A percentile compares a stretch with the other conserved stretches of the same genome.
Conservation (phyloP, 495 filamentous ascomycete genomes). For the Sordaria brevicollis region DNA sequence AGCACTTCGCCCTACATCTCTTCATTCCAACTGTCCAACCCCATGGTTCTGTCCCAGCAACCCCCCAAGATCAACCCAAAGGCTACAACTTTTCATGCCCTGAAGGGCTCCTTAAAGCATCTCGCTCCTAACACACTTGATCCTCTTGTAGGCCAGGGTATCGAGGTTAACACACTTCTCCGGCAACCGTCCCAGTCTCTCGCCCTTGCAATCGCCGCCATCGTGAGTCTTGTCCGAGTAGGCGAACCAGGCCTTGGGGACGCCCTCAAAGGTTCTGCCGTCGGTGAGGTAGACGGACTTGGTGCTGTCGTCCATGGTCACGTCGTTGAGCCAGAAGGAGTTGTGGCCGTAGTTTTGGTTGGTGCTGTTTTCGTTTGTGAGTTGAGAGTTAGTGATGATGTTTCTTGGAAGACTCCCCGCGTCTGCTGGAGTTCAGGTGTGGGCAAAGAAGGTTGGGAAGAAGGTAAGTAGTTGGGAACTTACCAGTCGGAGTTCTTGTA, state of each 20-base stretch:
- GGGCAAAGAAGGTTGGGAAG: background rate
- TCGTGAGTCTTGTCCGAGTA: background rate
- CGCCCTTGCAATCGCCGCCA: background rate
- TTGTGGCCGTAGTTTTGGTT: background rate
- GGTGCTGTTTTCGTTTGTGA: background rate
- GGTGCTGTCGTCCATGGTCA: background rate
- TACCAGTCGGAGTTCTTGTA: background rate
- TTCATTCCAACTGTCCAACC: too few relatives aligned
- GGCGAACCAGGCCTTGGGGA: background rate
- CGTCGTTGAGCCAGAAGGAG: background rate
- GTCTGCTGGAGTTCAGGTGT: too few relatives aligned
- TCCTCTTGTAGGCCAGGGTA: background rate
- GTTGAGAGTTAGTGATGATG: background rate
- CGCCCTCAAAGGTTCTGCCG: background rate
- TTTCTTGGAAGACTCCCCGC: too few relatives aligned
- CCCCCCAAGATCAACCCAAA: too few relatives aligned
- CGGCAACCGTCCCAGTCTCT: background rate
- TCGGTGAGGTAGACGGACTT: background rate
- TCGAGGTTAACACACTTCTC: background rate
- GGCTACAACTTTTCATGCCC: too few relatives aligned
- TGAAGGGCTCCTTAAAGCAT: background rate
- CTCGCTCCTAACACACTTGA: background rate
- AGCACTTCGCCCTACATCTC: too few relatives aligned
- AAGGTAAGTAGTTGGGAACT: background rate
- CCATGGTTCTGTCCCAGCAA: too few relatives aligned